These are phyloP conservation scores for Sugiyamaella sp. DNA, from an alignment of 1,139 yeast genomes.

Conservation along the genomic window DNA sequence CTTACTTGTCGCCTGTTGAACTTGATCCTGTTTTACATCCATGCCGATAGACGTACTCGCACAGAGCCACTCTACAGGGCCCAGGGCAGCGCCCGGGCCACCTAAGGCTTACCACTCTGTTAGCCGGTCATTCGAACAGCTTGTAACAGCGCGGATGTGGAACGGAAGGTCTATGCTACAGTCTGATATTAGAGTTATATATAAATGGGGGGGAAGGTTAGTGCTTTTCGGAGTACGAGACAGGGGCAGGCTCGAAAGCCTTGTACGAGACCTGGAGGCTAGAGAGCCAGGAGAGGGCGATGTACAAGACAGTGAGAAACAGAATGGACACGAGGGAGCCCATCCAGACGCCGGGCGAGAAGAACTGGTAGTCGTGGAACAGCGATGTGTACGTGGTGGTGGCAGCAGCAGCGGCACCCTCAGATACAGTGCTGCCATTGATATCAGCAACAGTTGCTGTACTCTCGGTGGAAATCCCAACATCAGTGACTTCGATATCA, in stretches of 20 bases:
- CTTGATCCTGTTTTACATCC: too few relatives aligned
- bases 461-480: slow-evolving; percentile 11
- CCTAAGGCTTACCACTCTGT: neutral
- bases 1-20: too few relatives aligned
- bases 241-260: slow-evolving; percentile 55
- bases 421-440: slow-evolving; percentile 5
- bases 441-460: slow-evolving; percentile 14
- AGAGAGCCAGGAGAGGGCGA: slow-evolving; percentile 63
- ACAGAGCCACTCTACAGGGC: too few relatives aligned
- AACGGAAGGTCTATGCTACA: slow-evolving; percentile 2
- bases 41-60: too few relatives aligned
- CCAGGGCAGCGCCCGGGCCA: neutral
- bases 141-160: too few relatives aligned
- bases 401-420: neutral
- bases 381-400: slow-evolving; percentile 34
- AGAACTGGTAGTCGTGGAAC: slow-evolving; percentile 54
- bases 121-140: too few relatives aligned
- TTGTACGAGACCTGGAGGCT: slow-evolving; percentile 67
- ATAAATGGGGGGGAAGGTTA: slow-evolving; percentile 1
- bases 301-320: slow-evolving; percentile 53
- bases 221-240: slow-evolving; percentile 19
- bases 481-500: neutral
- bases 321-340: slow-evolving; percentile 59
- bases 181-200: neutral
- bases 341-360: slow-evolving; percentile 72